These are phyloP conservation scores for Mortierella claussenii DNA, from an alignment of 192 early-diverging fungal species.

Conservation along the genomic window DNA sequence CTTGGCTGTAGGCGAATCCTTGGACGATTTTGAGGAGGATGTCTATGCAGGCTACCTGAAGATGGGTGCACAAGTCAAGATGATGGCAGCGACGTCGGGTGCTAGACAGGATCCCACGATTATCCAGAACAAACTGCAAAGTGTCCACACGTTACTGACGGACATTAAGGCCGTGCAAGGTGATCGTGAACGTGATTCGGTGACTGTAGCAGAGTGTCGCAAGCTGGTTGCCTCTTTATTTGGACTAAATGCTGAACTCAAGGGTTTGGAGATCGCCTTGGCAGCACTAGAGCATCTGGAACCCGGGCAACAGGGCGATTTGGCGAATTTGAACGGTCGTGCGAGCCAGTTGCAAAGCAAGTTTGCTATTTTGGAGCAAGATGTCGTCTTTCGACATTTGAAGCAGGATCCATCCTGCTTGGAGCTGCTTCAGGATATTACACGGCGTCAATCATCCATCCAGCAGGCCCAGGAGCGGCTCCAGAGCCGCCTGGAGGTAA, in stretches of 20 bases:
- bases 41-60: background rate
- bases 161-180: constrained; percentile 16
- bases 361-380: constrained; percentile 29
- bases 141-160: background rate
- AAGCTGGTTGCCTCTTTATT: constrained; percentile 3
- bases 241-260: constrained; percentile 10
- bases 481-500: constrained; percentile 24
- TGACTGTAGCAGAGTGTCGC: constrained; percentile 26
- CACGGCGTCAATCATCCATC: constrained; percentile 17
- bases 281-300: constrained; percentile 23
- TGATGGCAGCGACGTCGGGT: constrained; percentile 23
- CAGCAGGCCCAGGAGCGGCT: constrained; percentile 25
- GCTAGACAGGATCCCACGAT: constrained; percentile 31
- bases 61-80: constrained; percentile 14
- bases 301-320: constrained; percentile 17
- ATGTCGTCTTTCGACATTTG: constrained; percentile 16
- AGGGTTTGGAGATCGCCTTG: constrained; percentile 10
- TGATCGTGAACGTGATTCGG: constrained; percentile 34
- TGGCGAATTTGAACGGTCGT: constrained; percentile 10
- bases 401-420: constrained; percentile 27
- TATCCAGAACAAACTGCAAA: constrained; percentile 29
- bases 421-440: constrained; percentile 21
- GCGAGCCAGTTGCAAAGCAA: constrained; percentile 22
- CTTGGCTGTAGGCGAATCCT: background rate
- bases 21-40: constrained; percentile 16